Evolutionary conservation across 83 land plant species (phyloP), one percentile per base, ranked within the genome.

Genomic region (Diphasiastrum complanatum): DNA sequence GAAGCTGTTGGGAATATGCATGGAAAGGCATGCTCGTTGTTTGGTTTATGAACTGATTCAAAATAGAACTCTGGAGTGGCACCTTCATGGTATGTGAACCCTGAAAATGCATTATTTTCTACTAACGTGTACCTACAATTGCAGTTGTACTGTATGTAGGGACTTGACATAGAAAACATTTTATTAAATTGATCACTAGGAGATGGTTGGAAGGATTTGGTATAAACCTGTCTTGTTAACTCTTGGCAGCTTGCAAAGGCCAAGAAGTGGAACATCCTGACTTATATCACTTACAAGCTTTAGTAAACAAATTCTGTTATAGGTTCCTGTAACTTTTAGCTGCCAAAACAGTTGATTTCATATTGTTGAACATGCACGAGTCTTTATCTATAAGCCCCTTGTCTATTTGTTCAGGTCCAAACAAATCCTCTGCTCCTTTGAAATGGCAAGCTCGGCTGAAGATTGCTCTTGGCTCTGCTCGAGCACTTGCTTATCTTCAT

Each of bases 21-120:
- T 70, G 38, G 85, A 86, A 63, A 78, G 64, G 11, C 76, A 60
- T 11, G 71, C 20, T 22, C 80, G 81, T 51, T 87, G 85, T 67
- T 60, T 87, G 73, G 78, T 87, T 0, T 87, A 87, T 75, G 88
- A 87, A 48, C 81, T 87, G 56, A 76, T 87, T 56, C 79, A 27
- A 8, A 87, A 83, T 79, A 87, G 92, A 52, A 87, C 81, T 61
- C 85, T 87, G 65, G 92, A 87, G 56, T 87, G 85, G 18, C 92
- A 83, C 64, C 79, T 87, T 53, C 88, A 87, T 59, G 61, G 61
- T 59, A 34, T 3, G 25, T 24, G 16, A n/a, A n/a, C n/a, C n/a
- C n/a, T n/a, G n/a, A n/a, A n/a, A n/a, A n/a, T n/a, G n/a, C n/a
- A n/a, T n/a, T n/a, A n/a, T n/a, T n/a, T n/a, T n/a, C n/a, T n/a